phyloP scores from a whole-genome alignment of 768 basidiomycete genomes.

The Psilocybe sp. region DNA sequence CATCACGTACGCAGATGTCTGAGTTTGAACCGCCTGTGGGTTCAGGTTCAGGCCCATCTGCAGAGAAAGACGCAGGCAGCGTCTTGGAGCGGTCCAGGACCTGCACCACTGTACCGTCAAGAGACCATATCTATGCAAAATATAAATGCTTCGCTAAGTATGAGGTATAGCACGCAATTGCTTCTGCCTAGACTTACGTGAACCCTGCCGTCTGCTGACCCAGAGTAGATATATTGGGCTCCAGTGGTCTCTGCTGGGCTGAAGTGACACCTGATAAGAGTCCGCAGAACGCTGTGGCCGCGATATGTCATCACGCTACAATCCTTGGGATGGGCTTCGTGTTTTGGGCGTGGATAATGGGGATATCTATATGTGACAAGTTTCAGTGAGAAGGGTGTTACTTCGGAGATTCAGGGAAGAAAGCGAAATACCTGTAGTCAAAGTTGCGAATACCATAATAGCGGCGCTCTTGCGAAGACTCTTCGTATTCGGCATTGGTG shows the following conservation, averaged over 20 bases:
- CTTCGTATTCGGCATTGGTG: constrained; percentile 64
- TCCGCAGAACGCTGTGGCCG: constrained; percentile 86
- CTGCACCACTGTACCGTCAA: constrained; percentile 86
- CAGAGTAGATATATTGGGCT: constrained; percentile 91
- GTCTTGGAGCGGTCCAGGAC: constrained; percentile 78
- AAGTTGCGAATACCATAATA: constrained; percentile 59
- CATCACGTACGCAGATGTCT: constrained; percentile 78
- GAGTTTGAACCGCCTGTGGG: constrained; percentile 24
- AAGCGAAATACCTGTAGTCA: constrained; percentile 74
- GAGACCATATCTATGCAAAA: constrained; percentile 80
- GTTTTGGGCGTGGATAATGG: constrained; percentile 61
- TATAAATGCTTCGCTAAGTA: constrained; percentile 4
- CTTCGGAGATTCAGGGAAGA: not conserved
- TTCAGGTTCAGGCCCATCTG: constrained; percentile 57
- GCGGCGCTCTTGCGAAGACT: constrained; percentile 35
- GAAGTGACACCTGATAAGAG: constrained; percentile 95
- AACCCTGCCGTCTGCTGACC: constrained; percentile 80
- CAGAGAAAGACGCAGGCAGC: constrained; percentile 67
- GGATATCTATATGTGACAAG: constrained; percentile 43
- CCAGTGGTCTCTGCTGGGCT: constrained; percentile 92
- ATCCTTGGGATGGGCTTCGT: constrained; percentile 75
- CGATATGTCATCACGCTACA: constrained; percentile 95
- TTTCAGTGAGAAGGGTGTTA: not conserved
- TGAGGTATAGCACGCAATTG: not conserved
- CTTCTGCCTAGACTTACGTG: constrained; percentile 48